Conservation (phyloP, 805 yeast species). For the Kuraishia piskuri region DNA sequence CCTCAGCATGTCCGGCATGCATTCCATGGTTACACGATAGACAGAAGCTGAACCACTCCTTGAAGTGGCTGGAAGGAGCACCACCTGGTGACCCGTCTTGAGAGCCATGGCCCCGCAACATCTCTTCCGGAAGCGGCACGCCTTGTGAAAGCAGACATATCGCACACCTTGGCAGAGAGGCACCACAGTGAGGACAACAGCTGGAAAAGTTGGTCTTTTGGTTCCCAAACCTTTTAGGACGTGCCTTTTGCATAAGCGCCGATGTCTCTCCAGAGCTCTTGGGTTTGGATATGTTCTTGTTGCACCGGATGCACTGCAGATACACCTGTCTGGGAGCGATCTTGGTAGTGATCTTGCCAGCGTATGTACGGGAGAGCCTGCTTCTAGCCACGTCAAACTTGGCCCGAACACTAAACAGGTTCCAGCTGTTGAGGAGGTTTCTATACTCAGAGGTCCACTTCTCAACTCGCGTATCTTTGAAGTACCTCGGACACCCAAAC, state of each 20-base stretch:
- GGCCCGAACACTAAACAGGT: constrained; percentile 69
- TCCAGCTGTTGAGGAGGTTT: constrained; percentile 68
- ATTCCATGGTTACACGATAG: constrained; percentile 86
- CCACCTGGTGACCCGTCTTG: constrained; percentile 3
- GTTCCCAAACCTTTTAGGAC: constrained; percentile 4
- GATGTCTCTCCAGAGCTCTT: constrained; percentile 2
- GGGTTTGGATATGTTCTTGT: constrained; percentile 50
- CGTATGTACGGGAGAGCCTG: constrained; percentile 44
- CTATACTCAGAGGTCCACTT: constrained; percentile 75
- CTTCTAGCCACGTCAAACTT: constrained; percentile 76
- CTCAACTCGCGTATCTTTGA: constrained; percentile 61
- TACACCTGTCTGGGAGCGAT: constrained; percentile 66
- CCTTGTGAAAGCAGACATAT: constrained; percentile 81
- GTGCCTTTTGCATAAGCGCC: neutral
- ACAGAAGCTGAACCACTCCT: constrained; percentile 89
- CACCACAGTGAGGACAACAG: constrained; percentile 78
- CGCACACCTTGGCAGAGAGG: constrained; percentile 84
- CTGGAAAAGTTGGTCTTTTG: constrained; percentile 10
- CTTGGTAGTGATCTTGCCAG: constrained; percentile 37
- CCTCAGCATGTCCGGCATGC: constrained; percentile 94
- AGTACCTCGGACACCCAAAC: constrained; percentile 79
- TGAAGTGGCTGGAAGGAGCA: constrained; percentile 32
- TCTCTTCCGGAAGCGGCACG: constrained; percentile 41
- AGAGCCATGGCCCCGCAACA: constrained; percentile 16
- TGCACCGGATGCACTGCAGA: constrained; percentile 77